A percentile compares a stretch with the other conserved stretches of the same genome.
These are phyloP conservation scores for Aspergillus proliferans DNA, from an alignment of 2,329 filamentous ascomycete genomes.

Conservation along the genomic window DNA sequence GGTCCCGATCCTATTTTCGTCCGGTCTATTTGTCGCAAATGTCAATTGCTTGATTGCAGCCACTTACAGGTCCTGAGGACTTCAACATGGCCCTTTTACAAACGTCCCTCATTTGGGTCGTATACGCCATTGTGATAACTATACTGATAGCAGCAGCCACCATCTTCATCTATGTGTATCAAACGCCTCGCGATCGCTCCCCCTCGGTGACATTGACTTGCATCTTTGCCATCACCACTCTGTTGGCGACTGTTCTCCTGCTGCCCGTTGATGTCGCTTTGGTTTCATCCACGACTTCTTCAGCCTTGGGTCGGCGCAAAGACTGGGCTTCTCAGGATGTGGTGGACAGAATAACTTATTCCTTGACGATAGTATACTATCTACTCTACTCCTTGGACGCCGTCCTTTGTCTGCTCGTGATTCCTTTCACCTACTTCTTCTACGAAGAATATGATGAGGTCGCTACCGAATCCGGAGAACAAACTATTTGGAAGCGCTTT, in stretches of 20 bases:
- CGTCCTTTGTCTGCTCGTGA: slow-evolving; percentile 76
- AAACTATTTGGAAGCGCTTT: slow-evolving; percentile 64
- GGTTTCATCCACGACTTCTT: slow-evolving; percentile 77
- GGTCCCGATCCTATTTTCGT: background rate
- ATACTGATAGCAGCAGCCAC: slow-evolving; percentile 70
- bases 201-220: slow-evolving; percentile 74
- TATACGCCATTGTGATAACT: slow-evolving; percentile 76
- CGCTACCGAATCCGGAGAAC: slow-evolving; percentile 70
- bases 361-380: slow-evolving; percentile 87
- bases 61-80: background rate
- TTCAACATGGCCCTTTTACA: slow-evolving; percentile 64
- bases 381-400: slow-evolving; percentile 86
- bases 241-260: slow-evolving; percentile 86
- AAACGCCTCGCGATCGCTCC: slow-evolving; percentile 80
- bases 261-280: slow-evolving; percentile 93
- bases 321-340: slow-evolving; percentile 85
- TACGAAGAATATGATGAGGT: slow-evolving; percentile 96
- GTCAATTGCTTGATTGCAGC: background rate
- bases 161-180: slow-evolving; percentile 87
- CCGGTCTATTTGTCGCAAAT: background rate
- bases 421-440: slow-evolving; percentile 97
- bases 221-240: slow-evolving; percentile 76
- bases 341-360: slow-evolving; percentile 70
- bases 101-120: slow-evolving; percentile 87
- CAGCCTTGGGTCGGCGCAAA: slow-evolving; percentile 74